phyloP scores from a whole-genome alignment of 305 asterid genomes.

The Striga hermonthica region DNA sequence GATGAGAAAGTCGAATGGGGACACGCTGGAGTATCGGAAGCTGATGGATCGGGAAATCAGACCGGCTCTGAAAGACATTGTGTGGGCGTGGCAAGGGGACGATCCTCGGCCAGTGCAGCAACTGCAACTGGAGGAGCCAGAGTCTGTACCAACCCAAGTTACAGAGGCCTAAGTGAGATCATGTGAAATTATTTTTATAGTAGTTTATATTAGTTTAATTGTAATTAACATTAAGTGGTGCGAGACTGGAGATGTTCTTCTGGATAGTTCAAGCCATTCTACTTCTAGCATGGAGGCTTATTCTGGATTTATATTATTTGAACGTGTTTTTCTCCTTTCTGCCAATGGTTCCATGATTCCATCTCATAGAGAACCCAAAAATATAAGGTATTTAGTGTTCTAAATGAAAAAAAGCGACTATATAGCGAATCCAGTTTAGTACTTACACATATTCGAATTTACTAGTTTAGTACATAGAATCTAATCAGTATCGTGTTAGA shows the following conservation, averaged over 20 bases:
- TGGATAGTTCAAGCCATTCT: too few species aligned
- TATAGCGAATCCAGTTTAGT: too few species aligned
- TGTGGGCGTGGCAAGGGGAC: slow-evolving; percentile 83
- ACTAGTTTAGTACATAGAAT: too few species aligned
- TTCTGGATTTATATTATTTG: slow-evolving; percentile 1
- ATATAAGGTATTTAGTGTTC: too few species aligned
- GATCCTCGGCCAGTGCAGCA: slow-evolving; percentile 35
- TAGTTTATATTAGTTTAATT: not conserved
- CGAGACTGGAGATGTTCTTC: too few species aligned
- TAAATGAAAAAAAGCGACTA: too few species aligned
- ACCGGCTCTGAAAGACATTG: slow-evolving; percentile 64
- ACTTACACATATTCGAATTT: too few species aligned
- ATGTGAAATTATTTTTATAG: slow-evolving; percentile 23
- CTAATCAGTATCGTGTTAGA: too few species aligned
- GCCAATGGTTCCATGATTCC: not conserved
- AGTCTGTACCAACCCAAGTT: slow-evolving; percentile 24
- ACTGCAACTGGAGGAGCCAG: slow-evolving; percentile 2
- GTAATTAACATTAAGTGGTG: not conserved
- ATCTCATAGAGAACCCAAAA: too few species aligned
- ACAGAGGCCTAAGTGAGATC: slow-evolving; percentile 12
- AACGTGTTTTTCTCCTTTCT: not conserved
- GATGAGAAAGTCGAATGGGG: slow-evolving; percentile 63
- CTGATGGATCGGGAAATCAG: slow-evolving; percentile 57
- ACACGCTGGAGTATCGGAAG: slow-evolving; percentile 64
- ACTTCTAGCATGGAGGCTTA: slow-evolving; percentile 15